Conservation (phyloP, 2,329 filamentous ascomycete species). For the Sporothrix pseudoabietina region DNA sequence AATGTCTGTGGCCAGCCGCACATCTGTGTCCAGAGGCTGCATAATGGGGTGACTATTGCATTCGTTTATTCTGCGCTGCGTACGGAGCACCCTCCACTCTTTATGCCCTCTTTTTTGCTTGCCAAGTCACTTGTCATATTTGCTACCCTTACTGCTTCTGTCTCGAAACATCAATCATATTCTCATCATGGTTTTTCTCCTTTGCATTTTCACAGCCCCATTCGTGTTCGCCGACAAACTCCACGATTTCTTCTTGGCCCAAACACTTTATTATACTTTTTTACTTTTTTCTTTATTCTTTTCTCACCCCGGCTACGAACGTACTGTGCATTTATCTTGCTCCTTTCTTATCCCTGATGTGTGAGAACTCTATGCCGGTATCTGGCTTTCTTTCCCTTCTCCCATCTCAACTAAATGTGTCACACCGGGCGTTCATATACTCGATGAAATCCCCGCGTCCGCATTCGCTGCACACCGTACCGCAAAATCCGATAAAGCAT, state of each 20-base stretch:
- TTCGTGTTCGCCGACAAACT: neutral
- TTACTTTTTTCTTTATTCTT: neutral
- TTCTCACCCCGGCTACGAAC: neutral
- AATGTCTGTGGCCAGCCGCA: slow-evolving; percentile 13
- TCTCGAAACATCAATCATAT: neutral
- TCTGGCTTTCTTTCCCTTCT: neutral
- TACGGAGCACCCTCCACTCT: neutral
- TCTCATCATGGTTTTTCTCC: neutral
- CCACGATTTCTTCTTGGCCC: neutral
- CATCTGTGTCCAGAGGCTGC: slow-evolving; percentile 23
- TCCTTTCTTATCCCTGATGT: neutral
- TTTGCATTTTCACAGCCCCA: neutral
- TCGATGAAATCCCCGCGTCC: neutral
- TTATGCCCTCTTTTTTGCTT: neutral
- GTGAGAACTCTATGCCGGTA: neutral
- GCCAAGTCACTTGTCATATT: neutral
- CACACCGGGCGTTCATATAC: neutral
- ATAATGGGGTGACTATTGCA: slow-evolving; percentile 26
- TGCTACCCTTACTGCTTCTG: neutral
- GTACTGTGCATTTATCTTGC: neutral
- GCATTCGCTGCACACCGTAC: slow-evolving; percentile 2
- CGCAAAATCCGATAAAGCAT: neutral
- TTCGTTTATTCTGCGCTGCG: slow-evolving; percentile 13
- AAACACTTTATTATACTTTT: neutral
- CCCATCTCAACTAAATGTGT: neutral